Conservation (phyloP, 805 yeast genomes). For the Isabelozyma gotoi region DNA sequence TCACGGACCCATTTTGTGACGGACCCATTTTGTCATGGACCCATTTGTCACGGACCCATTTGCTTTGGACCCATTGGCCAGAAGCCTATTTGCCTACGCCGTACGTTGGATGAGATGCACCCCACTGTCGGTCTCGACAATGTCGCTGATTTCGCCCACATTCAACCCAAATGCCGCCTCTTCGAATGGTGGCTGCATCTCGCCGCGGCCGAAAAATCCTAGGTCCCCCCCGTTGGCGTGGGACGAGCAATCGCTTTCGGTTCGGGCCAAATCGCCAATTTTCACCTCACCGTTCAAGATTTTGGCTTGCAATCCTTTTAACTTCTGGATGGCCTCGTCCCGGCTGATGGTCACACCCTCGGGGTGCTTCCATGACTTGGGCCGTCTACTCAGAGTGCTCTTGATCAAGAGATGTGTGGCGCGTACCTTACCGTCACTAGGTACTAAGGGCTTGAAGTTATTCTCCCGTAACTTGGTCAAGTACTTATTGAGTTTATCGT, state of each 20-base stretch:
- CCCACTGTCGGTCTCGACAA: constrained; percentile 89
- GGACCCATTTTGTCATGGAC: too few relatives aligned
- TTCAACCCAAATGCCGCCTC: constrained; percentile 78
- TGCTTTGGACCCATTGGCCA: too few relatives aligned
- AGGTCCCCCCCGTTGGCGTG: constrained; percentile 89
- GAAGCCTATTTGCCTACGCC: too few relatives aligned
- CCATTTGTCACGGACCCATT: too few relatives aligned
- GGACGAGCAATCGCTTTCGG: constrained; percentile 87
- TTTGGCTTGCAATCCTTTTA: constrained; percentile 56
- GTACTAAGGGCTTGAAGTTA: constrained; percentile 46
- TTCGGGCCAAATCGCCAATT: constrained; percentile 69
- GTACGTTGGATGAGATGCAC: constrained; percentile 86
- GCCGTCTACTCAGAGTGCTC: constrained; percentile 81
- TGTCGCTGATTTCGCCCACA: constrained; percentile 78
- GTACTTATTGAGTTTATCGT: constrained; percentile 55
- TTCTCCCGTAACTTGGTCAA: constrained; percentile 38
- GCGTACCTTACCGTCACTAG: constrained; percentile 58
- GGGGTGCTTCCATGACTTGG: constrained; percentile 83
- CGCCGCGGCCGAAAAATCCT: constrained; percentile 84
- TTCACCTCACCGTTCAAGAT: constrained; percentile 64
- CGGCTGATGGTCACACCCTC: constrained; percentile 73
- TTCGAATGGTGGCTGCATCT: constrained; percentile 95
- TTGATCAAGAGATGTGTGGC: constrained; percentile 83
- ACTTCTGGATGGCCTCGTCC: constrained; percentile 75
- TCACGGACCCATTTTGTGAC: too few relatives aligned